Evolutionary conservation across 192 early-diverging fungal species (phyloP).

Genomic region (Thamnidium elegans): DNA sequence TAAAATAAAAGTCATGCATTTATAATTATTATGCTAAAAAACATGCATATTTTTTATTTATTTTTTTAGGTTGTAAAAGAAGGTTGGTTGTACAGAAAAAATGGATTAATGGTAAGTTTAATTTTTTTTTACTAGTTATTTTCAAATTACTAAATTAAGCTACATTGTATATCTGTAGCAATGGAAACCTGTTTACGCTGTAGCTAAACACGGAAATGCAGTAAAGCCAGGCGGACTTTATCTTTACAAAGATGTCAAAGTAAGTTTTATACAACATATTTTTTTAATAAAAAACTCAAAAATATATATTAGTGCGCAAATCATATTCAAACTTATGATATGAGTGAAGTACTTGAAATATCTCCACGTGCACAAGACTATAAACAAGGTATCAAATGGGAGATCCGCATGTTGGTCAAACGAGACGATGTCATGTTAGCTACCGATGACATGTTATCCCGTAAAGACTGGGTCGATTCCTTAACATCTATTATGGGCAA

Average conservation of each 20-base stretch:
- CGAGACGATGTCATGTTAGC: slow-evolving; percentile 47
- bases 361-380: slow-evolving; percentile 42
- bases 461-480: slow-evolving; percentile 48
- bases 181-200: slow-evolving; percentile 50
- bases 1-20: neutral
- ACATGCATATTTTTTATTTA: neutral
- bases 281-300: neutral
- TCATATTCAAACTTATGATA: slow-evolving; percentile 48
- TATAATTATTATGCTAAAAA: neutral
- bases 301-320: slow-evolving; percentile 28
- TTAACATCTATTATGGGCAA: slow-evolving; percentile 52
- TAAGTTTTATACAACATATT: slow-evolving; percentile 14
- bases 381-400: slow-evolving; percentile 42
- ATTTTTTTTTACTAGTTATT: neutral
- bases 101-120: slow-evolving; percentile 41
- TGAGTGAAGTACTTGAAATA: slow-evolving; percentile 47
- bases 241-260: slow-evolving; percentile 54
- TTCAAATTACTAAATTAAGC: neutral
- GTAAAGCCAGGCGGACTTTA: slow-evolving; percentile 46
- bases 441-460: slow-evolving; percentile 41
- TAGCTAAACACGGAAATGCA: slow-evolving; percentile 46
- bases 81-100: slow-evolving; percentile 51
- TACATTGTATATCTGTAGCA: no score
- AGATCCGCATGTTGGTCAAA: slow-evolving; percentile 44
- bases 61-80: slow-evolving; percentile 43